Conservation (phyloP, 2,329 filamentous ascomycete species). For the Lojkania enalia region DNA sequence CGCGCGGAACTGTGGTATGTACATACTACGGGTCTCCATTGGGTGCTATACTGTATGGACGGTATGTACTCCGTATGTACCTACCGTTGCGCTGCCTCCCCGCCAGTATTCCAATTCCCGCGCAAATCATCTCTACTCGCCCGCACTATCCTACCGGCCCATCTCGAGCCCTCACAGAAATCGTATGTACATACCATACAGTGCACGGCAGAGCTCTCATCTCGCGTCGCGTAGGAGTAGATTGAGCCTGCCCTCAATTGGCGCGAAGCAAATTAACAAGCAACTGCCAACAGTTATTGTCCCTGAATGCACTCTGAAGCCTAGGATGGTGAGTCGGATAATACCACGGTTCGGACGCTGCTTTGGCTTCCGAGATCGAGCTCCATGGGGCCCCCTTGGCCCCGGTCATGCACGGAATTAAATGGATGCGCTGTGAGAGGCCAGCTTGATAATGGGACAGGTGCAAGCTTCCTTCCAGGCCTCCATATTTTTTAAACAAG, state of each 20-base stretch:
- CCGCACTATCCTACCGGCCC: slow-evolving; percentile 20
- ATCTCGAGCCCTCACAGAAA: too few species aligned
- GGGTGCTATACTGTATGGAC: too few species aligned
- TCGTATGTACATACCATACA: too few species aligned
- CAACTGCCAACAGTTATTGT: slow-evolving; percentile 12
- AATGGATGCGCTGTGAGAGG: slow-evolving; percentile 23
- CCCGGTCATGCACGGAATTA: slow-evolving; percentile 20
- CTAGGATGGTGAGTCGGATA: slow-evolving; percentile 16
- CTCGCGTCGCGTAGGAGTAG: slow-evolving; percentile 15
- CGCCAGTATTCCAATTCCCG: too few species aligned
- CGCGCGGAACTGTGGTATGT: too few species aligned
- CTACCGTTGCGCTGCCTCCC: too few species aligned
- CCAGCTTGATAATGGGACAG: slow-evolving; percentile 25
- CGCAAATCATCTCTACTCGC: slow-evolving; percentile 9
- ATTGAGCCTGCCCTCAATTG: slow-evolving; percentile 20
- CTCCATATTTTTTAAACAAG: slow-evolving; percentile 18
- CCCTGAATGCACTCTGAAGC: slow-evolving; percentile 12
- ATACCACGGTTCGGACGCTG: slow-evolving; percentile 27
- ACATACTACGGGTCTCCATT: too few species aligned
- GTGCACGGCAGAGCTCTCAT: slow-evolving; percentile 16
- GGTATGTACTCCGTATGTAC: too few species aligned
- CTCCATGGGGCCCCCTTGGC: slow-evolving; percentile 26
- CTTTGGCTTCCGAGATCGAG: slow-evolving; percentile 32
- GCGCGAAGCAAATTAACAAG: slow-evolving; percentile 21
- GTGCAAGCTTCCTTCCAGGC: slow-evolving; percentile 22